phyloP scores from a whole-genome alignment of 106 monocot genomes.

The Agapanthus africanus region DNA sequence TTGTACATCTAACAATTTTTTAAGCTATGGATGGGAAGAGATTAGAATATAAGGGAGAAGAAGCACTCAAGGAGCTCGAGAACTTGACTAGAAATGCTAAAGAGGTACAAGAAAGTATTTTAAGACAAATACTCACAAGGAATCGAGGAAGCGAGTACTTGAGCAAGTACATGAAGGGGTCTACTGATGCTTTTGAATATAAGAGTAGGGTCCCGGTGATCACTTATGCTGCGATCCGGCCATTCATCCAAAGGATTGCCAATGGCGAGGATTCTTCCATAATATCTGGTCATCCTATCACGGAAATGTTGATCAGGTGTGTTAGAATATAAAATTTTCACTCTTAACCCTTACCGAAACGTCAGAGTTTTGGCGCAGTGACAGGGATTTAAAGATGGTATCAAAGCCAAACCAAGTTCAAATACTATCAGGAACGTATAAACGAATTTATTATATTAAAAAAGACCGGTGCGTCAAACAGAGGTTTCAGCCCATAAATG shows the following conservation, averaged over 20 bases:
- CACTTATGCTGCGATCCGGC: slow-evolving; percentile 32
- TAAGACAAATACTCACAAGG: slow-evolving; percentile 36
- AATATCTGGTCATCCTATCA: slow-evolving; percentile 35
- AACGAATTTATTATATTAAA: too few relatives aligned
- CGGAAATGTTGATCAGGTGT: slow-evolving; percentile 50
- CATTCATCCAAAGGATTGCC: slow-evolving; percentile 47
- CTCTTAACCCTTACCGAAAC: too few relatives aligned
- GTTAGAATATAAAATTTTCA: neutral
- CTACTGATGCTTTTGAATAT: slow-evolving; percentile 20
- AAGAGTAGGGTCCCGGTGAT: slow-evolving; percentile 47
- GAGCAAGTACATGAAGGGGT: slow-evolving; percentile 38
- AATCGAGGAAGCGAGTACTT: slow-evolving; percentile 51
- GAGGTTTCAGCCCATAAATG: too few relatives aligned
- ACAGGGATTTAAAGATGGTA: too few relatives aligned
- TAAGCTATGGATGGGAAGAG: slow-evolving; percentile 9
- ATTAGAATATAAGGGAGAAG: slow-evolving; percentile 17
- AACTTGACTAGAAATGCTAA: slow-evolving; percentile 38
- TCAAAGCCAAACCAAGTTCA: too few relatives aligned
- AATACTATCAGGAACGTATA: too few relatives aligned
- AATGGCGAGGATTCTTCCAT: slow-evolving; percentile 44
- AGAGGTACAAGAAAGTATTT: slow-evolving; percentile 32
- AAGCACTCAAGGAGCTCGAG: slow-evolving; percentile 44
- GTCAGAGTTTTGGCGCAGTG: too few relatives aligned
- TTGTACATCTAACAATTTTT: neutral
- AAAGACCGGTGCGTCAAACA: too few relatives aligned